phyloP scores from a whole-genome alignment of 2,329 filamentous ascomycete species.

The Sporothrix sp. region DNA sequence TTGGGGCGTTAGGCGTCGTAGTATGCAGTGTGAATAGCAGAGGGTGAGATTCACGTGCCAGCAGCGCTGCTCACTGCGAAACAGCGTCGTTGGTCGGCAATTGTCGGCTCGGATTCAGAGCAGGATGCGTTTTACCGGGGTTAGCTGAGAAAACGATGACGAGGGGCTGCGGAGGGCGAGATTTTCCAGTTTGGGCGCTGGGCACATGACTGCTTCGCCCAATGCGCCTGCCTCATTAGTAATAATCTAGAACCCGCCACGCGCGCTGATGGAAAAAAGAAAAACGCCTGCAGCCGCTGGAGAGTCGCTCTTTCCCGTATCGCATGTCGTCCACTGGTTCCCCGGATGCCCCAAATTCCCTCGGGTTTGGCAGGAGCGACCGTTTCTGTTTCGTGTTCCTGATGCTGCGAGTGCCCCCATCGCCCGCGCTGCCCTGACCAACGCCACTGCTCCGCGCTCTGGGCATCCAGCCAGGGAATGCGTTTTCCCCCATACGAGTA shows the following conservation, averaged over 20 bases:
- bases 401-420: too few relatives aligned
- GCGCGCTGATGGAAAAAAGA: background rate
- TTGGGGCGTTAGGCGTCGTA: too few relatives aligned
- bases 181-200: background rate
- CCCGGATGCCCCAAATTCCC: background rate
- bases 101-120: conserved; percentile 12
- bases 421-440: background rate
- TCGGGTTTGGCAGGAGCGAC: background rate
- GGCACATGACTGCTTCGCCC: conserved; percentile 11
- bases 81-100: conserved; percentile 7
- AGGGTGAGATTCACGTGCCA: conserved; percentile 6
- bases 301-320: background rate
- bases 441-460: too few relatives aligned
- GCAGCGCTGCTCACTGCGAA: background rate
- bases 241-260: conserved; percentile 1
- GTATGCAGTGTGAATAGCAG: too few relatives aligned
- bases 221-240: conserved; percentile 6
- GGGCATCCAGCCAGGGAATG: too few relatives aligned
- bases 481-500: background rate
- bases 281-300: background rate
- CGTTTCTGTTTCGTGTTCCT: background rate
- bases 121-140: conserved; percentile 6
- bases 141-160: conserved; percentile 6
- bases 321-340: background rate
- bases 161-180: conserved; percentile 6